phyloP scores from a whole-genome alignment of 768 basidiomycete species.

The Tephrocybe sp. region DNA sequence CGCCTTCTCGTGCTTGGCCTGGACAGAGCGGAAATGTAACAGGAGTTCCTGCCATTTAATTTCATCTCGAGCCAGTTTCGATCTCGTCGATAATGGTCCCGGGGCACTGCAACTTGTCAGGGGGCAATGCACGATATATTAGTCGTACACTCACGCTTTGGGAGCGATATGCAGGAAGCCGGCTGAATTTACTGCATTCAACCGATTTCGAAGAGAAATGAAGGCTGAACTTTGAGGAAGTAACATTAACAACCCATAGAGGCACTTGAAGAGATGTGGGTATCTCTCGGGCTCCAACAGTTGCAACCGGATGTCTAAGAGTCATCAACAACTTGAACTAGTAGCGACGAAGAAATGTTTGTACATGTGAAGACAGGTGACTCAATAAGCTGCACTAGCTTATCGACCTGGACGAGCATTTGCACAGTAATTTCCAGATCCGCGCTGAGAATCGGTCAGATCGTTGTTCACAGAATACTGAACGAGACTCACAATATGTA shows the following conservation, averaged over 20 bases:
- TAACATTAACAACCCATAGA: constrained; percentile 96
- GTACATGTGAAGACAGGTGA: constrained; percentile 97
- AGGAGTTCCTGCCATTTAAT: constrained; percentile 98
- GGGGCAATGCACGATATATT: neutral
- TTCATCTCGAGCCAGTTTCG: constrained; percentile 81
- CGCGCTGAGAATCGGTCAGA: constrained; percentile 54
- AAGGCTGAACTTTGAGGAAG: constrained; percentile 97
- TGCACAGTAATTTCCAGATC: constrained; percentile 96
- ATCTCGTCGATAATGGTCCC: constrained; percentile 53
- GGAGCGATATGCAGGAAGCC: constrained; percentile 92
- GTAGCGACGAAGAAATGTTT: constrained; percentile 18
- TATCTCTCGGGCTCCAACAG: constrained; percentile 96
- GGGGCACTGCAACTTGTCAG: constrained; percentile 25
- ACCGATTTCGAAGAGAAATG: constrained; percentile 87
- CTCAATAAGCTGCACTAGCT: constrained; percentile 96
- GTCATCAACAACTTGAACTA: neutral
- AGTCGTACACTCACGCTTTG: constrained; percentile 58
- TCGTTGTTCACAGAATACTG: too few relatives aligned
- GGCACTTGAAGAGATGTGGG: constrained; percentile 94
- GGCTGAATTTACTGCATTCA: constrained; percentile 93
- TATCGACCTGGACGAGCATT: constrained; percentile 94
- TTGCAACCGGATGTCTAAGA: constrained; percentile 81
- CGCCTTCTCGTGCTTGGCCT: constrained; percentile 90
- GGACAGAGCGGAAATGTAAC: constrained; percentile 87
- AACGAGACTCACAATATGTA: constrained; percentile 76